Evolutionary conservation across 192 early-diverging fungal species (phyloP).

Genomic region (Jimgerdemannia flammicorona): DNA sequence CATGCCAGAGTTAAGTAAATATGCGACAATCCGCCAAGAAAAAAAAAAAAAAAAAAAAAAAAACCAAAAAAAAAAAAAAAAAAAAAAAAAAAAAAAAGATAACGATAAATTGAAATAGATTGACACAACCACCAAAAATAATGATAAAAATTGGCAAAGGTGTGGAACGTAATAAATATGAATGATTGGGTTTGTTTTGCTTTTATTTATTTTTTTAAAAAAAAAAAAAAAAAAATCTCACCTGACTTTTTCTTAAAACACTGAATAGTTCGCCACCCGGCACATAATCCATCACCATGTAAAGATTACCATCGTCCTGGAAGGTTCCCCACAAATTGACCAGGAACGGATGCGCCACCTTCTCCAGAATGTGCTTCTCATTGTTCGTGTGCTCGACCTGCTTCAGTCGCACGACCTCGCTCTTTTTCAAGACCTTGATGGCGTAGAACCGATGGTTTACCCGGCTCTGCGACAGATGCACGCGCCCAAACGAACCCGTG

Average conservation of each 20-base stretch:
- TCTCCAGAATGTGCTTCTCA: constrained; percentile 90
- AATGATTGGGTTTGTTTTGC: constrained; percentile 3
- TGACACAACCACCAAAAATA: too few species aligned
- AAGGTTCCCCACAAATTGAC: constrained; percentile 93
- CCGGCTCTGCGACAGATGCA: constrained; percentile 85
- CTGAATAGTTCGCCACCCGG: constrained; percentile 91
- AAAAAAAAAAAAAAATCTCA: constrained; percentile 30
- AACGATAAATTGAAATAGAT: too few species aligned
- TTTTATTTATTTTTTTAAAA: too few species aligned
- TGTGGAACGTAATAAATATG: not conserved
- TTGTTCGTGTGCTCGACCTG: constrained; percentile 99
- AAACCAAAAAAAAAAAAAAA: too few species aligned
- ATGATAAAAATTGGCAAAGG: not conserved
- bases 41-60: constrained; percentile 1
- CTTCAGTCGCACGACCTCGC: constrained; percentile 90
- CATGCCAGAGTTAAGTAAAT: not conserved
- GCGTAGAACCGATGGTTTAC: constrained; percentile 85
- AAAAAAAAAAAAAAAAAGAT: too few species aligned
- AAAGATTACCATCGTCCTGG: constrained; percentile 89
- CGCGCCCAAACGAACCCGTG: constrained; percentile 95
- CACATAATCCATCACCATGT: constrained; percentile 96
- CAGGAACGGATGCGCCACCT: constrained; percentile 84
- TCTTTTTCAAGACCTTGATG: constrained; percentile 95
- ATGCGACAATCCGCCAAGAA: not conserved
- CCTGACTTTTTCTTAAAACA: constrained; percentile 72